A percentile compares a stretch with the other conserved stretches of the same genome.
Conservation (phyloP, 805 yeast genomes). For the Candida alai region DNA sequence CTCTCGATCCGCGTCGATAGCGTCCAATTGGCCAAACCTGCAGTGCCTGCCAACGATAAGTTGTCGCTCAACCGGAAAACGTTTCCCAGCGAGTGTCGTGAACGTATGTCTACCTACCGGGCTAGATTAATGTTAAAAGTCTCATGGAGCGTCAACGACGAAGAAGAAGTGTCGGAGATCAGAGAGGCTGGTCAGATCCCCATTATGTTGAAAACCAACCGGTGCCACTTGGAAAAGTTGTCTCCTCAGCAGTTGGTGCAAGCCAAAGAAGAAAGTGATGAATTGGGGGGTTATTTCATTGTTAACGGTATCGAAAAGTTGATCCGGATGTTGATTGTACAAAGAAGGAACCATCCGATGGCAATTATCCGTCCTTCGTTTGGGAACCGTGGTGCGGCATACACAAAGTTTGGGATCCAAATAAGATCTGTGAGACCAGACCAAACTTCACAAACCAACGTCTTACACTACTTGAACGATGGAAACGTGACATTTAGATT, state of each 20-base stretch:
- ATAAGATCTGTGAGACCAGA: slow-evolving; percentile 93
- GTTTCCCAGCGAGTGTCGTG: slow-evolving; percentile 81
- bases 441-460: slow-evolving; percentile 96
- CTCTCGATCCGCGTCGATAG: slow-evolving; percentile 79
- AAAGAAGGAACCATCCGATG: slow-evolving; percentile 97
- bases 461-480: slow-evolving; percentile 90
- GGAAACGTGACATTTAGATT: slow-evolving; percentile 96
- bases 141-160: slow-evolving; percentile 84
- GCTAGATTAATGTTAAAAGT: slow-evolving; percentile 76
- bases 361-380: slow-evolving; percentile 94
- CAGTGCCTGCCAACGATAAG: slow-evolving; percentile 67
- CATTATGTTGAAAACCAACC: slow-evolving; percentile 82
- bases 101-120: slow-evolving; percentile 78
- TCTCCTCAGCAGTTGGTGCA: slow-evolving; percentile 79
- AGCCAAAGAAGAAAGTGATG: slow-evolving; percentile 87
- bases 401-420: slow-evolving; percentile 88
- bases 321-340: slow-evolving; percentile 95
- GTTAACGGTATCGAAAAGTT: slow-evolving; percentile 96
- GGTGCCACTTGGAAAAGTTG: slow-evolving; percentile 84
- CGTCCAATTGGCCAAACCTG: slow-evolving; percentile 82
- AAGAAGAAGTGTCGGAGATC: slow-evolving; percentile 72
- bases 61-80: slow-evolving; percentile 73
- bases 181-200: slow-evolving; percentile 93
- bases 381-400: slow-evolving; percentile 88
- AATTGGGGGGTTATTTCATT: slow-evolving; percentile 92